These are phyloP conservation scores for Syzygium malaccense DNA, from an alignment of 441 rosid species.

Conservation along the genomic window DNA sequence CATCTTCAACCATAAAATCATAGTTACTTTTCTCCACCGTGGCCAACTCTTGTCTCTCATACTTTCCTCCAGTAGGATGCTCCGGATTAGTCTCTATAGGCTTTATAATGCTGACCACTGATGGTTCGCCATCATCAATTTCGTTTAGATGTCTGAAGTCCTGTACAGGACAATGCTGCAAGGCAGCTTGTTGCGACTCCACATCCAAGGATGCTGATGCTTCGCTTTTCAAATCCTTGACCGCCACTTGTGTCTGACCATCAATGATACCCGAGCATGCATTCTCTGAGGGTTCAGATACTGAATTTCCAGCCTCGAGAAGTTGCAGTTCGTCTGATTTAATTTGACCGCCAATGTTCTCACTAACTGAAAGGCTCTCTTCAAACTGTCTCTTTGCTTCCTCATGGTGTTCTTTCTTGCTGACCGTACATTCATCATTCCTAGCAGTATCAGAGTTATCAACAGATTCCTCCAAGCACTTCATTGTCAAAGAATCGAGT, in stretches of 20 bases:
- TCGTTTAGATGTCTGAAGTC: background rate
- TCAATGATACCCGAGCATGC: background rate
- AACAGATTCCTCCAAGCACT: background rate
- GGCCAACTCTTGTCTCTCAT: background rate
- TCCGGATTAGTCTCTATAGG: background rate
- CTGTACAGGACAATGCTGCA: background rate
- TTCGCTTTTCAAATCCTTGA: background rate
- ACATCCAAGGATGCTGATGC: background rate
- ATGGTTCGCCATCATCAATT: background rate
- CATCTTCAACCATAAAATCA: background rate
- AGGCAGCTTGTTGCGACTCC: background rate
- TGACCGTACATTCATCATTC: background rate
- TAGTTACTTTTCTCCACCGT: background rate
- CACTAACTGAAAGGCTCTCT: background rate
- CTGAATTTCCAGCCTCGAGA: background rate
- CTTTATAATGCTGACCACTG: background rate
- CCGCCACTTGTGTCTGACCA: background rate
- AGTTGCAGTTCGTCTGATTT: background rate
- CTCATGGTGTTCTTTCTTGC: background rate
- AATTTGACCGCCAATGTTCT: background rate
- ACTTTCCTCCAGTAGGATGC: background rate
- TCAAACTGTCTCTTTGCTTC: background rate
- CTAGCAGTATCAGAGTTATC: slow-evolving; percentile 4
- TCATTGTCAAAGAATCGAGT: slow-evolving; percentile 34
- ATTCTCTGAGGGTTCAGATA: background rate